Base-by-base conservation (phyloP, 495 filamentous ascomycete species). In the Penicillium maclennaniae region DNA sequence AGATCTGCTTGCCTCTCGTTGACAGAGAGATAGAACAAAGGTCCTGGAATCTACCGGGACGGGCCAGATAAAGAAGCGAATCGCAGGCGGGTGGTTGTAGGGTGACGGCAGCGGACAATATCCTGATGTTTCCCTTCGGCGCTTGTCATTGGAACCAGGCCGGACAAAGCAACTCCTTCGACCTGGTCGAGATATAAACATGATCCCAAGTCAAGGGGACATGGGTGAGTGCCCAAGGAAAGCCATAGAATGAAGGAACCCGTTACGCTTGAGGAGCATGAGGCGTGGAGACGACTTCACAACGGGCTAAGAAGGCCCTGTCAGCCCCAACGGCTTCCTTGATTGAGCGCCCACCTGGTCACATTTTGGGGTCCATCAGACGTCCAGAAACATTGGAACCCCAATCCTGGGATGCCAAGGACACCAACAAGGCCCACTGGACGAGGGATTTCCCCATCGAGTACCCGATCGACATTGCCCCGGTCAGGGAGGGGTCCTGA, bases 91-190 rank as follows among this genome's bases (percentile, higher is more conserved):
- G 16, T 19, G n/a, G n/a, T n/a, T 7, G 38, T 20, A 20, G 14
- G 38, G 38, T 6, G 19, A 12, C n/a, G 19, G 38, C 38, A 40
- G 5, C 38, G 20, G 38, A 39, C 38, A 19, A 42, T 43, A 47
- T 45, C 44, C 42, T 42, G 21, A 26, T 52, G 34, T n/a, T 8
- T 34, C 58, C 51, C 56, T 41, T 43, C 37, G 46, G 39, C 17
- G 19, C 14, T 64, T 67, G 43, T 47, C 54, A 65, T 60, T 68
- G 51, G 60, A 60, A 60, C 58, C 53, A 56, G 63, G 9, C 53
- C 54, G 44, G 50, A 63, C 62, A 59, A 62, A 65, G 56, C 58
- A 60, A 28, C 38, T 23, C 50, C 54, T 31, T 31, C 28, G 27
- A 20, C 45, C 48, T 45, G 34, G 63, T 63, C 53, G 46, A 57